Conservation (phyloP, 1,284 basidiomycete genomes). For the Tilletia caries region DNA sequence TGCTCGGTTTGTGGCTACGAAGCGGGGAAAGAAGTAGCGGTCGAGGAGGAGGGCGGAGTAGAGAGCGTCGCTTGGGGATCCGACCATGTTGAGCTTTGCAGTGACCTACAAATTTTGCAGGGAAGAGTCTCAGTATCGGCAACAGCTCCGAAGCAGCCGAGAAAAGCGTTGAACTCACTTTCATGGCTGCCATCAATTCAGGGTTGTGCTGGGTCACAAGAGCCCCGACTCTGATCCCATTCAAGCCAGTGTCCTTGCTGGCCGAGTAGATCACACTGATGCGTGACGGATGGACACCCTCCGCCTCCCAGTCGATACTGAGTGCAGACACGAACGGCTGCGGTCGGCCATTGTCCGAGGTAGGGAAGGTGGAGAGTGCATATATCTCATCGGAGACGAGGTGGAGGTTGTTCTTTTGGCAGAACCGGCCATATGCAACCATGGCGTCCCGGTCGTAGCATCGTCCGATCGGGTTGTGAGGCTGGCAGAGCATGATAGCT, state of each 20-base stretch:
- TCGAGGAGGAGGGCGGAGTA: conserved; percentile 27
- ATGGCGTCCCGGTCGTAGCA: conserved; percentile 13
- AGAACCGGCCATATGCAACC: conserved; percentile 18
- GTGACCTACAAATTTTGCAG: conserved; percentile 15
- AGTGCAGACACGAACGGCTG: conserved; percentile 34
- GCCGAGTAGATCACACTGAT: conserved; percentile 38
- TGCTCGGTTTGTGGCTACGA: conserved; percentile 61
- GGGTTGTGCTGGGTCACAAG: conserved; percentile 36
- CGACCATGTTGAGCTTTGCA: conserved; percentile 37
- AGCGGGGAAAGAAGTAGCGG: conserved; percentile 19
- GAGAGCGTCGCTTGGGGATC: conserved; percentile 61
- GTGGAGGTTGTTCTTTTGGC: conserved; percentile 35
- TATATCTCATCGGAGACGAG: conserved; percentile 47
- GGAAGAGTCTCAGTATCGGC: too few species aligned
- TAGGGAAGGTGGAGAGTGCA: conserved; percentile 32
- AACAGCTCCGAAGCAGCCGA: too few species aligned
- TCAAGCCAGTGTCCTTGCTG: conserved; percentile 41
- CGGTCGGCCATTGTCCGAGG: conserved; percentile 18
- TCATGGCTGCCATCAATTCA: conserved; percentile 29
- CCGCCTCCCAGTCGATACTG: conserved; percentile 29
- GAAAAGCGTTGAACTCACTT: not conserved
- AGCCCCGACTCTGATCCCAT: conserved; percentile 41
- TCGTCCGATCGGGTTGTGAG: conserved; percentile 26
- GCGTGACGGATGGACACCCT: conserved; percentile 29
- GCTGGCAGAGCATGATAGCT: conserved; percentile 39